These are phyloP conservation scores for Sphagnum magellanicum DNA, from an alignment of 228 moss, liverwort and hornwort species.

Conservation along the genomic window DNA sequence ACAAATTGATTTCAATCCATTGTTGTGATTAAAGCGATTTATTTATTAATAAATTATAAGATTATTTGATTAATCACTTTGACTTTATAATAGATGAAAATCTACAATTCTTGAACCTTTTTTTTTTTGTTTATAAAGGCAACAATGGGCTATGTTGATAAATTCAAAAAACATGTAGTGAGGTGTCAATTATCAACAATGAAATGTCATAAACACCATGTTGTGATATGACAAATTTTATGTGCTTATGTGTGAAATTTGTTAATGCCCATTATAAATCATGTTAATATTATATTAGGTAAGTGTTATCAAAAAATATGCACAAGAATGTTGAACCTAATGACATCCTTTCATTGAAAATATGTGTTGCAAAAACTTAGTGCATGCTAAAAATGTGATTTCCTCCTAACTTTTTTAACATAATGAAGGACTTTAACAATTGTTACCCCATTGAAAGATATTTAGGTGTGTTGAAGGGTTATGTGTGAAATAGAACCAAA, in stretches of 20 bases:
- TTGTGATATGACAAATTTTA: constrained; percentile 1
- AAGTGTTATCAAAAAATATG: neutral
- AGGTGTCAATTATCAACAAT: neutral
- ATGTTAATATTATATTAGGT: neutral
- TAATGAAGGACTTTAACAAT: neutral
- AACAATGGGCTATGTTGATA: neutral
- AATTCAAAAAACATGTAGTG: neutral
- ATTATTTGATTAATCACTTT: too few relatives aligned
- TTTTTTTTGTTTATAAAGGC: neutral
- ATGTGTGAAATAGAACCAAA: neutral
- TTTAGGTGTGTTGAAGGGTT: neutral
- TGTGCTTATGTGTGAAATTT: too few relatives aligned
- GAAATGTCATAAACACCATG: neutral
- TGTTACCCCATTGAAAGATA: neutral
- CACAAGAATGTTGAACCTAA: neutral
- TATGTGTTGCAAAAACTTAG: too few relatives aligned
- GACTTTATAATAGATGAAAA: too few relatives aligned
- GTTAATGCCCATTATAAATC: neutral
- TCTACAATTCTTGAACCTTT: too few relatives aligned
- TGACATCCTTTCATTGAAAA: neutral
- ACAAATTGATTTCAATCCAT: too few relatives aligned
- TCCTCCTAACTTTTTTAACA: neutral
- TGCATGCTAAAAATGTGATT: neutral
- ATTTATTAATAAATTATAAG: too few relatives aligned
- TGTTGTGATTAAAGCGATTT: too few relatives aligned